These are phyloP conservation scores for Trichothecium sympodiale DNA, from an alignment of 2,329 filamentous ascomycete species.

Conservation along the genomic window DNA sequence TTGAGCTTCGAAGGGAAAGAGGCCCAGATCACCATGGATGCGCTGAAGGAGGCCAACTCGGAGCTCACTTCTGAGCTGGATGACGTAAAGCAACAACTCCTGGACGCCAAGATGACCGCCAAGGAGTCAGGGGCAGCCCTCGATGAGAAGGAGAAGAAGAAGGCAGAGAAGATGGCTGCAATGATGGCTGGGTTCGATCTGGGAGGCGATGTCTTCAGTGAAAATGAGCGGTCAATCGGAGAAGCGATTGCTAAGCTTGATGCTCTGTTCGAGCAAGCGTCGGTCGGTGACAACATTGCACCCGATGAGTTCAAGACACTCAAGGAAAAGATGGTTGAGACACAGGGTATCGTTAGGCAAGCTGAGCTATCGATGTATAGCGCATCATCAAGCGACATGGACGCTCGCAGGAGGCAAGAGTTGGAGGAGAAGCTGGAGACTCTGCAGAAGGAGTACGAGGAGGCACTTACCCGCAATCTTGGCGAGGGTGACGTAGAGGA, in stretches of 20 bases:
- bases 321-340: slow-evolving; percentile 70
- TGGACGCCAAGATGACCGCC: slow-evolving; percentile 92
- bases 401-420: slow-evolving; percentile 59
- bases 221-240: slow-evolving; percentile 78
- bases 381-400: slow-evolving; percentile 49
- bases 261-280: slow-evolving; percentile 63
- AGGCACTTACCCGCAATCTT: slow-evolving; percentile 69
- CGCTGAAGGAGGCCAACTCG: slow-evolving; percentile 86
- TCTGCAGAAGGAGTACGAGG: slow-evolving; percentile 75
- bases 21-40: slow-evolving; percentile 94
- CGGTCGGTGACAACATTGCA: slow-evolving; percentile 66
- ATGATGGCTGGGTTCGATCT: slow-evolving; percentile 99
- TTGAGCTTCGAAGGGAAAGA: slow-evolving; percentile 95
- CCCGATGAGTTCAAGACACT: slow-evolving; percentile 73
- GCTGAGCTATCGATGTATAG: slow-evolving; percentile 79
- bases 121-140: slow-evolving; percentile 83
- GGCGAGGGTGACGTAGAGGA: slow-evolving; percentile 71
- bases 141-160: slow-evolving; percentile 97
- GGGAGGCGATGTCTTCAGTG: slow-evolving; percentile 83
- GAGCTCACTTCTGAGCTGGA: slow-evolving; percentile 89
- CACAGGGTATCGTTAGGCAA: slow-evolving; percentile 85
- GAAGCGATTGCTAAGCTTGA: slow-evolving; percentile 79
- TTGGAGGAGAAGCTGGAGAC: slow-evolving; percentile 65
- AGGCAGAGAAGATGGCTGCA: slow-evolving; percentile 98
- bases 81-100: slow-evolving; percentile 88